Evolutionary conservation across 2,329 filamentous ascomycete species (phyloP).

Genomic region (Talaromyces sp.): DNA sequence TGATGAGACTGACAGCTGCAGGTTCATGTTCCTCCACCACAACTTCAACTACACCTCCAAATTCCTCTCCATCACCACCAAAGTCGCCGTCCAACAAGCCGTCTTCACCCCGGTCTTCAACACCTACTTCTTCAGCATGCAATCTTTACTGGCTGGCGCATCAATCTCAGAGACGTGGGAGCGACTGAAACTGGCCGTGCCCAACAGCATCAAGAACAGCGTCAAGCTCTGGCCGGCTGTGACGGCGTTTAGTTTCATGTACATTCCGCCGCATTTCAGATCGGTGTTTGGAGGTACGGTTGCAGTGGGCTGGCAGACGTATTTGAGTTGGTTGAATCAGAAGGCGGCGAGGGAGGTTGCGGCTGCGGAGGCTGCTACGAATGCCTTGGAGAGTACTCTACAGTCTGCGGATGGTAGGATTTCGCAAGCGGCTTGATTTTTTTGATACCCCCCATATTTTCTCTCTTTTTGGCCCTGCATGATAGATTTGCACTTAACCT

Average conservation of each 20-base stretch:
- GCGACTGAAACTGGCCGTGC: conserved; percentile 71
- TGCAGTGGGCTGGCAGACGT: conserved; percentile 89
- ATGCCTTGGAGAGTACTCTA: background rate
- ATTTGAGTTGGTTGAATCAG: conserved; percentile 76
- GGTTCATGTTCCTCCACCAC: conserved; percentile 74
- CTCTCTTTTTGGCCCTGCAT: background rate
- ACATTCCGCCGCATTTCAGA: conserved; percentile 72
- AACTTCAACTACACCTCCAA: conserved; percentile 82
- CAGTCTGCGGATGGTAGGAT: background rate
- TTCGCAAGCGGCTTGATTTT: conserved; percentile 11
- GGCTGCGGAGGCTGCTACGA: conserved; percentile 26
- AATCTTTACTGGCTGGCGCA: conserved; percentile 70
- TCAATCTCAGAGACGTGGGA: conserved; percentile 62
- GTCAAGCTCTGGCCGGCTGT: conserved; percentile 86
- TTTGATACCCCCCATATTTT: conserved; percentile 4
- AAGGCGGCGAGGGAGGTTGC: conserved; percentile 61
- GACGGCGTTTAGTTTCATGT: conserved; percentile 83
- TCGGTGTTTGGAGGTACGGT: conserved; percentile 75
- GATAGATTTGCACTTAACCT: background rate
- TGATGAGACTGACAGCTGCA: conserved; percentile 30
- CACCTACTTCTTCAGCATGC: conserved; percentile 76
- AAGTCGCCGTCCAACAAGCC: conserved; percentile 76
- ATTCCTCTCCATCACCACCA: conserved; percentile 66
- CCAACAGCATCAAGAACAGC: conserved; percentile 71
- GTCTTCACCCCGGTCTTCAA: conserved; percentile 82